A percentile compares a stretch with the other conserved stretches of the same genome.
Conservation (phyloP, 371 early-diverging fungal genomes). For the Cladochytrium tenue region DNA sequence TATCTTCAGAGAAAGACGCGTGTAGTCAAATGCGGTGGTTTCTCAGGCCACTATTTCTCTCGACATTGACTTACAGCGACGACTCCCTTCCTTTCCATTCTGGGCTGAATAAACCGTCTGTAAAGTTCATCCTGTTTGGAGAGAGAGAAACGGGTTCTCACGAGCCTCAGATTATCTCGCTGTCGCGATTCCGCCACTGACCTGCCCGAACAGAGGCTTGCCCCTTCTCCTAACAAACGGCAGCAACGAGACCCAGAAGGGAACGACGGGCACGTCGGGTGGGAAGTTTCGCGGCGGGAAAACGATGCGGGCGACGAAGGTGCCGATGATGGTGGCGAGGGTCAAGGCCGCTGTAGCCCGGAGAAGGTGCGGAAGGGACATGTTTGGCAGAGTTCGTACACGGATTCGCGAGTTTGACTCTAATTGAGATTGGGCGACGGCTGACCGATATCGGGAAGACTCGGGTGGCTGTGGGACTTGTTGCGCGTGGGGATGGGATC, state of each 20-base stretch:
- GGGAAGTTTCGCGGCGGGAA: conserved; percentile 4
- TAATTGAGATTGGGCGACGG: too few species aligned
- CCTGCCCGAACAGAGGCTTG: background rate
- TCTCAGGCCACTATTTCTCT: too few species aligned
- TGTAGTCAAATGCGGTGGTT: too few species aligned
- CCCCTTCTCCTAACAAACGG: background rate
- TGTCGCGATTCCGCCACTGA: too few species aligned
- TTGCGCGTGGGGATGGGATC: too few species aligned
- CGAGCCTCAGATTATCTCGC: too few species aligned
- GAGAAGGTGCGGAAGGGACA: too few species aligned
- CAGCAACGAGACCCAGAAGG: conserved; percentile 10
- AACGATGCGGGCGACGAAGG: background rate
- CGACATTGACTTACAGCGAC: background rate
- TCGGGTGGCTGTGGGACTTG: too few species aligned
- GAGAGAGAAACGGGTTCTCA: background rate
- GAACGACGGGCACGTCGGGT: conserved; percentile 6
- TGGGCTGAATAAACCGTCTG: background rate
- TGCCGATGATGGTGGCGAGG: background rate
- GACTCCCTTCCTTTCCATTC: background rate
- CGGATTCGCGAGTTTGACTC: too few species aligned
- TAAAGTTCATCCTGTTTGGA: conserved; percentile 5
- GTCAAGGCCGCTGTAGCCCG: too few species aligned
- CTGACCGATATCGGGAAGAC: too few species aligned
- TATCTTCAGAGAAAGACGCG: background rate
- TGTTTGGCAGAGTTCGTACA: too few species aligned